These are phyloP conservation scores for Lactarius vividus DNA, from an alignment of 768 basidiomycete species.

Conservation along the genomic window DNA sequence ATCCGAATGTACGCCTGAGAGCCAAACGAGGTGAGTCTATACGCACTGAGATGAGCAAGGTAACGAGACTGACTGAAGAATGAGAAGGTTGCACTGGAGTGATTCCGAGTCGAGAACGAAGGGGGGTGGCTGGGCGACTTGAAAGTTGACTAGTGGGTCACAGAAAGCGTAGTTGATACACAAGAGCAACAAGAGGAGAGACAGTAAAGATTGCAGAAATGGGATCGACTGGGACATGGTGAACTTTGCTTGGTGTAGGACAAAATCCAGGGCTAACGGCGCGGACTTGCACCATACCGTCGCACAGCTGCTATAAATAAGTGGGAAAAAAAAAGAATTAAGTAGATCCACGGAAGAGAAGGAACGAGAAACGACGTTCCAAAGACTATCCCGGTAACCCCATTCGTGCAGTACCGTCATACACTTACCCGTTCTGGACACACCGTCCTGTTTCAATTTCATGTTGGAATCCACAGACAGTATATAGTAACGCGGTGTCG, in stretches of 20 bases:
- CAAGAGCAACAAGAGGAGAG: constrained; percentile 19
- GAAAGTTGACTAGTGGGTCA: constrained; percentile 51
- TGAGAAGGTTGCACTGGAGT: constrained; percentile 57
- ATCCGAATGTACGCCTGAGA: constrained; percentile 64
- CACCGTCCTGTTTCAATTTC: too few relatives aligned
- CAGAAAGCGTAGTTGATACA: constrained; percentile 26
- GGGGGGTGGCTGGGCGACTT: constrained; percentile 70
- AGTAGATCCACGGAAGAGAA: too few relatives aligned
- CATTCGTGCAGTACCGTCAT: too few relatives aligned
- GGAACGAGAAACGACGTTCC: too few relatives aligned
- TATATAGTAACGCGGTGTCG: too few relatives aligned
- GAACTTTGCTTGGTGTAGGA: background rate
- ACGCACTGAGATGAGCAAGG: constrained; percentile 5
- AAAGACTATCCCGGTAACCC: too few relatives aligned
- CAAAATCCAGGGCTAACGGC: background rate
- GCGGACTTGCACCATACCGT: too few relatives aligned
- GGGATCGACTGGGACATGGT: background rate
- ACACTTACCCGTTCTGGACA: too few relatives aligned
- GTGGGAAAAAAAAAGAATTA: too few relatives aligned
- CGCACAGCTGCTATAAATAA: too few relatives aligned
- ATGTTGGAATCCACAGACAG: too few relatives aligned
- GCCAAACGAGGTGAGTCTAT: background rate
- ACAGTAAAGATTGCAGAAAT: background rate
- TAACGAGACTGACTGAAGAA: constrained; percentile 53
- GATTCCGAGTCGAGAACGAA: constrained; percentile 48